Percentiles rank a stretch among this genome's conserved stretches.
Evolutionary conservation across 2,329 filamentous ascomycete species (phyloP).

Genomic region (Fonsecaea monophora): DNA sequence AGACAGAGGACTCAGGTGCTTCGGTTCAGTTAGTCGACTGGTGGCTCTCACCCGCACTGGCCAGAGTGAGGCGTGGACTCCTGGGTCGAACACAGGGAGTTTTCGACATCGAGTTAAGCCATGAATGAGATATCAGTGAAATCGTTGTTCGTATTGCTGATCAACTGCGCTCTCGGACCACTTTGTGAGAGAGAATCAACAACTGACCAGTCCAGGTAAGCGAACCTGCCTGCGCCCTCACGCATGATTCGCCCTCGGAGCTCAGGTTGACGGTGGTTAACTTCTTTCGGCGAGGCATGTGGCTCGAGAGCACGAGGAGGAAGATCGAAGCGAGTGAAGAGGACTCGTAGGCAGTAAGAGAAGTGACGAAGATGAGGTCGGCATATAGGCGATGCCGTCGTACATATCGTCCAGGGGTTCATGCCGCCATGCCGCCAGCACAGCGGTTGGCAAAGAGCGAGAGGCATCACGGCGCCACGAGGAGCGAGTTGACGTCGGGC

Average conservation of each 20-base stretch:
- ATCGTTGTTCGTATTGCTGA: background rate
- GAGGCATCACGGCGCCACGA: too few species aligned
- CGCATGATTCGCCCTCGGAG: background rate
- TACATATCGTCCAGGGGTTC: too few species aligned
- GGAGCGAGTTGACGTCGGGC: too few species aligned
- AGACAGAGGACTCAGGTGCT: background rate
- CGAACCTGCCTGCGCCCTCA: background rate
- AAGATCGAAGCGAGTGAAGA: too few species aligned
- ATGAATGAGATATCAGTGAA: background rate
- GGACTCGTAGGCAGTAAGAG: too few species aligned
- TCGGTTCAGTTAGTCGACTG: background rate
- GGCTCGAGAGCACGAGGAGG: too few species aligned
- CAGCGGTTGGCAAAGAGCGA: too few species aligned
- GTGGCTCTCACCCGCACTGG: background rate
- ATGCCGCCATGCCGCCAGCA: too few species aligned
- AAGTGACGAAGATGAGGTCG: too few species aligned
- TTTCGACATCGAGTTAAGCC: background rate
- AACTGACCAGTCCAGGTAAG: background rate
- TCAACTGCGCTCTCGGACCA: background rate
- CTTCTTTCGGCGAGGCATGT: too few species aligned
- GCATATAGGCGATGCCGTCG: too few species aligned
- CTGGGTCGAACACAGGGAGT: background rate
- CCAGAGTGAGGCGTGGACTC: background rate
- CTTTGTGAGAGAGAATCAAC: background rate
- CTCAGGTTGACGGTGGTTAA: too few species aligned